Evolutionary conservation across 2,329 filamentous ascomycete species (phyloP).

Genomic region (Aspergillus sp.): DNA sequence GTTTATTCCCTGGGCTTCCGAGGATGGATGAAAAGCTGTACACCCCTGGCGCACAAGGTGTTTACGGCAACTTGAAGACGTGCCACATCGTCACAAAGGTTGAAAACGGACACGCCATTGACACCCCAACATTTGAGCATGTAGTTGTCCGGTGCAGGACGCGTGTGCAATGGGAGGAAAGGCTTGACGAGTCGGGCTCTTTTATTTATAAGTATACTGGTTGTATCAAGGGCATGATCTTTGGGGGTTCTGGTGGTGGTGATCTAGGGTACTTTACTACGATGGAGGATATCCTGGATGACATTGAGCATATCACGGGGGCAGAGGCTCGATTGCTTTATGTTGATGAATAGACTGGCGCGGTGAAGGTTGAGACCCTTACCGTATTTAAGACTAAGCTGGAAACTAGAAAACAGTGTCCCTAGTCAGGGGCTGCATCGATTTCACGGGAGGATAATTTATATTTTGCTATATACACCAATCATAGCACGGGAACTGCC

Average conservation of each 20-base stretch:
- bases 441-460: no score
- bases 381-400: no score
- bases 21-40: not conserved
- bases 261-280: not conserved
- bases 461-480: no score
- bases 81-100: not conserved
- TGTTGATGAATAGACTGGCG: not conserved
- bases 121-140: not conserved
- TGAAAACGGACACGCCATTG: not conserved
- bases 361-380: no score
- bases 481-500: no score
- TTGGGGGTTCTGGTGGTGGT: not conserved
- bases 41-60: not conserved
- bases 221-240: not conserved
- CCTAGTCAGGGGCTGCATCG: no score
- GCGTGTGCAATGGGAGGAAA: not conserved
- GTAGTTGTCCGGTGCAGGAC: not conserved
- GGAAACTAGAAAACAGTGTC: no score
- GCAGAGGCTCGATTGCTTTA: not conserved
- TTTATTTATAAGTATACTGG: not conserved
- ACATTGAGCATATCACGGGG: not conserved
- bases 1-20: not conserved
- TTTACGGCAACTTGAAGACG: not conserved
- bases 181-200: not conserved
- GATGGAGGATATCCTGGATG: not conserved